phyloP scores from a whole-genome alignment of 257 asterid genomes.

The Solanum dulcamara region DNA sequence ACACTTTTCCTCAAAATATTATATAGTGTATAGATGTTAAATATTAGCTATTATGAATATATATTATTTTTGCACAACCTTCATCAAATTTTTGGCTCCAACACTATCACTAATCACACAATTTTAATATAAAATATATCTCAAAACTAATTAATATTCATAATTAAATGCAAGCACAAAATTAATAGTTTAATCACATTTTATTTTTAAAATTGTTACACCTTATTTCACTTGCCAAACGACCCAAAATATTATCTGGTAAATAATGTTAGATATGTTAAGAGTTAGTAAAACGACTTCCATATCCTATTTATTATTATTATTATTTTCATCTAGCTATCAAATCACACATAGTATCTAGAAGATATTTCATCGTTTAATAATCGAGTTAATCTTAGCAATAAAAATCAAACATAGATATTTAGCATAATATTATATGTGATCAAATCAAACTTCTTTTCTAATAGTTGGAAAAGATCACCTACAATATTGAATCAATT shows the following conservation, averaged over 20 bases:
- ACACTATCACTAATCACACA: not conserved
- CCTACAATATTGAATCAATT: not conserved
- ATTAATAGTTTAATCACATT: not conserved
- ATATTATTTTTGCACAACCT: no score
- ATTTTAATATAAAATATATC: not conserved
- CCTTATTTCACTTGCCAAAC: not conserved
- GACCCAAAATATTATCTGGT: not conserved
- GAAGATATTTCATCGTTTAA: not conserved
- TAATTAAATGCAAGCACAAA: not conserved
- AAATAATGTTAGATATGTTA: not conserved
- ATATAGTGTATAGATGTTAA: no score
- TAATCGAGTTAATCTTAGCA: not conserved
- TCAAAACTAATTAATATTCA: not conserved
- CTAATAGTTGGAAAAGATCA: not conserved
- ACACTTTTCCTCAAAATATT: no score
- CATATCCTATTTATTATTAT: not conserved
- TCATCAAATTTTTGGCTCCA: no score
- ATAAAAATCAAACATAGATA: not conserved
- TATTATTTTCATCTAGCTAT: not conserved
- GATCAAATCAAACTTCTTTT: not conserved
- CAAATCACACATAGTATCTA: not conserved
- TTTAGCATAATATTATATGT: not conserved
- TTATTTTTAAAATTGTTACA: not conserved
- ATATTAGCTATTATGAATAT: no score
- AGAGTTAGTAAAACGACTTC: not conserved